Percentiles rank a stretch among this genome's conserved stretches.
Conservation (phyloP, 176 grass and related monocot species). For the Chloris gayana region DNA sequence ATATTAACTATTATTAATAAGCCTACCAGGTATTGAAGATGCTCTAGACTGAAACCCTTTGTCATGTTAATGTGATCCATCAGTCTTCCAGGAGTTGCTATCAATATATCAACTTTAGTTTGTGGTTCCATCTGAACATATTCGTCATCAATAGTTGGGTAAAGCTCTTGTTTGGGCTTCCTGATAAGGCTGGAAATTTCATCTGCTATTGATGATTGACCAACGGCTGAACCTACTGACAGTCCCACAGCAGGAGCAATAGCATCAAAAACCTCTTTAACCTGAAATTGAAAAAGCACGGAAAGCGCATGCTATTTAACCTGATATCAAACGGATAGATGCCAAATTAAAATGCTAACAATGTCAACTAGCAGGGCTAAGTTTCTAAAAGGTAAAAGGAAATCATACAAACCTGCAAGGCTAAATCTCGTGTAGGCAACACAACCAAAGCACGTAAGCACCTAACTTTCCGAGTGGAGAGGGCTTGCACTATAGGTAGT, state of each 20-base stretch:
- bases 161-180: constrained; percentile 65
- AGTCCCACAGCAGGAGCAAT: constrained; percentile 82
- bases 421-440: constrained; percentile 86
- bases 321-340: constrained; percentile 10
- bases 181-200: constrained; percentile 69
- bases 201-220: constrained; percentile 87
- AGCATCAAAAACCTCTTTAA: constrained; percentile 93
- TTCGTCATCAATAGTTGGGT: constrained; percentile 68
- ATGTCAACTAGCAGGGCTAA: neutral
- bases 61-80: constrained; percentile 98
- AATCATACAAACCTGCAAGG: constrained; percentile 69
- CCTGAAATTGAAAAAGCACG: constrained; percentile 50
- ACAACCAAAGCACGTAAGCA: constrained; percentile 85
- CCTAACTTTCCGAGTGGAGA: constrained; percentile 58
- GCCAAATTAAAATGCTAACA: neutral
- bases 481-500: constrained; percentile 80
- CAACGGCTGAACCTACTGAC: constrained; percentile 80
- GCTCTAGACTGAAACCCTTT: constrained; percentile 89
- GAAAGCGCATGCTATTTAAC: constrained; percentile 1
- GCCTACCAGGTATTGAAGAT: constrained; percentile 91
- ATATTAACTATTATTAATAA: neutral
- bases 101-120: constrained; percentile 90
- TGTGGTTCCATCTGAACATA: constrained; percentile 72
- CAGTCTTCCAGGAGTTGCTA: constrained; percentile 92
- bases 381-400: constrained; percentile 22